Conservation (phyloP, 2,329 filamentous ascomycete species). For the Penicillium sp. region DNA sequence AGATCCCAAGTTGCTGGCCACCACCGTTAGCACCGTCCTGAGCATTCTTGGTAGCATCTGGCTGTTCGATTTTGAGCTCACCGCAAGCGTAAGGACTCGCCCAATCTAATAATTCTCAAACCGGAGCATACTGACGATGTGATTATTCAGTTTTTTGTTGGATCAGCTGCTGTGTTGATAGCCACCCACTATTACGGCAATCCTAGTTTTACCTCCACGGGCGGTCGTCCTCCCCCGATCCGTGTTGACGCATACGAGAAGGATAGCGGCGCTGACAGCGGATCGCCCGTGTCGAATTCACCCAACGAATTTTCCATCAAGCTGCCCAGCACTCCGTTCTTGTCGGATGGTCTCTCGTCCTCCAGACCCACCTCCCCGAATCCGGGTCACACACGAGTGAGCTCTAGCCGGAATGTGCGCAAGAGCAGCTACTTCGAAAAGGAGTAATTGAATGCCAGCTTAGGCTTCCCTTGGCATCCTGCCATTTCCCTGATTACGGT, state of each 20-base stretch:
- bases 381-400: conserved; percentile 50
- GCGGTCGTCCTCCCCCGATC: conserved; percentile 51
- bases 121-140: not conserved
- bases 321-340: conserved; percentile 51
- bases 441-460: conserved; percentile 21
- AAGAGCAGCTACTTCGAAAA: conserved; percentile 45
- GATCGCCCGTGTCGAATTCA: conserved; percentile 26
- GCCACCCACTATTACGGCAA: conserved; percentile 86
- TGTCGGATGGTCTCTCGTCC: conserved; percentile 56
- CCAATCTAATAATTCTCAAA: not conserved
- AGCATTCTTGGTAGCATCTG: conserved; percentile 83
- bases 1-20: conserved; percentile 92
- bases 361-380: conserved; percentile 58
- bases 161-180: conserved; percentile 76
- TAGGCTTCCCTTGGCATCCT: not conserved
- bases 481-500: conserved; percentile 8
- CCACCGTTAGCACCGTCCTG: conserved; percentile 86
- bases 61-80: conserved; percentile 81
- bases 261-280: conserved; percentile 58
- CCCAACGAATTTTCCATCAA: conserved; percentile 54
- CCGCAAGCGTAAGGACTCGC: conserved; percentile 66
- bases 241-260: conserved; percentile 79
- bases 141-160: conserved; percentile 71
- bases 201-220: conserved; percentile 52
- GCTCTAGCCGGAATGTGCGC: conserved; percentile 42